A percentile compares a stretch with the other conserved stretches of the same genome.
These are phyloP conservation scores for Verticillium isaacii DNA, from an alignment of 2,329 filamentous ascomycete species.

Conservation along the genomic window DNA sequence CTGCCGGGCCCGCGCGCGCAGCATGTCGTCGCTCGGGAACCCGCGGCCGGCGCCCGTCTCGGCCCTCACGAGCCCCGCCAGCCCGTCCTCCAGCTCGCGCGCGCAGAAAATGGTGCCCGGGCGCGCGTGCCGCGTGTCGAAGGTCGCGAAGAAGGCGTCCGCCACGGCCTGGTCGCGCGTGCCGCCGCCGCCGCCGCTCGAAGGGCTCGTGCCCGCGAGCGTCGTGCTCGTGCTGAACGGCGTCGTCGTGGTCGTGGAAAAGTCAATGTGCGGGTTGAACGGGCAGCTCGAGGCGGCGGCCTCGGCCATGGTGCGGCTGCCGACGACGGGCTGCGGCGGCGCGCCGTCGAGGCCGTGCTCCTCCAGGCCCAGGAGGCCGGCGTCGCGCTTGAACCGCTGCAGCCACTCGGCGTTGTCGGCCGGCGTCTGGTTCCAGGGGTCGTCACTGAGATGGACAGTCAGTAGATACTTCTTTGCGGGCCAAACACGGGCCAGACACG, in stretches of 20 bases:
- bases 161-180: constrained; percentile 38
- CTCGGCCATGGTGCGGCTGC: constrained; percentile 25
- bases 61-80: constrained; percentile 41
- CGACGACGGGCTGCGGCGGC: constrained; percentile 44
- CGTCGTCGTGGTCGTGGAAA: not conserved
- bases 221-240: constrained; percentile 12
- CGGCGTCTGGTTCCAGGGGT: constrained; percentile 60
- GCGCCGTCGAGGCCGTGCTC: constrained; percentile 52
- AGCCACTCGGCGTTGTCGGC: constrained; percentile 63
- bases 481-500: no score
- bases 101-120: constrained; percentile 53
- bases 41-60: constrained; percentile 30
- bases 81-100: constrained; percentile 51
- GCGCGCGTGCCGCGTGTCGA: constrained; percentile 37
- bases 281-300: not conserved
- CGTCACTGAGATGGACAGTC: no score
- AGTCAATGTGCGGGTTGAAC: not conserved
- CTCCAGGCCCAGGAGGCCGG: constrained; percentile 45
- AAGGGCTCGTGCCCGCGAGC: constrained; percentile 9
- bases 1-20: constrained; percentile 41
- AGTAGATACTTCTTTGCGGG: no score
- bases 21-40: constrained; percentile 42
- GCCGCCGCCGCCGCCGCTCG: constrained; percentile 18
- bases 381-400: constrained; percentile 55
- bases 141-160: constrained; percentile 41